phyloP scores from a whole-genome alignment of 805 yeast genomes.

The Osmozyma mogii region DNA sequence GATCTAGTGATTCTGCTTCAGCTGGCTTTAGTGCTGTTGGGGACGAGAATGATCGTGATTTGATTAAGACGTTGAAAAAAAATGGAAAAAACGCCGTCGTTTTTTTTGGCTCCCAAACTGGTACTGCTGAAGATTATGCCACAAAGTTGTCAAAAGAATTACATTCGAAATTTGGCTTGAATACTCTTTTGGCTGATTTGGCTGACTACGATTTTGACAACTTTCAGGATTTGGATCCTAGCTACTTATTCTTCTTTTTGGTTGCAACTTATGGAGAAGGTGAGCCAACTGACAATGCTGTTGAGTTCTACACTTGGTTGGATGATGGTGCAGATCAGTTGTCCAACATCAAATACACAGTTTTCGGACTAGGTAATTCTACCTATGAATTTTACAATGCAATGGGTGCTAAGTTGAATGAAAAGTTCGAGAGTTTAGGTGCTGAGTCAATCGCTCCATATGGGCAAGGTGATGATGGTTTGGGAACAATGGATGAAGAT shows the following conservation, averaged over 20 bases:
- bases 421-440: conserved; percentile 51
- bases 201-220: conserved; percentile 83
- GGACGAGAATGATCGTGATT: conserved; percentile 39
- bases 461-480: conserved; percentile 94
- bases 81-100: conserved; percentile 72
- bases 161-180: conserved; percentile 69
- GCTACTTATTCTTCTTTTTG: conserved; percentile 58
- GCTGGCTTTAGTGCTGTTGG: conserved; percentile 26
- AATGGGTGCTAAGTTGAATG: conserved; percentile 57
- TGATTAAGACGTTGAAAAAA: conserved; percentile 47
- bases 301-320: conserved; percentile 63
- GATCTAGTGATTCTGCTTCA: conserved; percentile 24
- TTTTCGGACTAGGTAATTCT: conserved; percentile 91
- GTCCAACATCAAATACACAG: conserved; percentile 53
- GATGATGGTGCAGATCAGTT: conserved; percentile 50
- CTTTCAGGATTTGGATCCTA: conserved; percentile 53
- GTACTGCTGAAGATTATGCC: conserved; percentile 97
- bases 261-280: conserved; percentile 98
- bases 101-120: conserved; percentile 93
- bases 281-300: conserved; percentile 95
- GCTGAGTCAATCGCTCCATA: conserved; percentile 66
- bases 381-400: conserved; percentile 90
- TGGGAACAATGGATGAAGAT: conserved; percentile 92
- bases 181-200: conserved; percentile 78
- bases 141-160: conserved; percentile 85